Conservation (phyloP, 305 asterid genomes). For the Ajuga reptans region DNA sequence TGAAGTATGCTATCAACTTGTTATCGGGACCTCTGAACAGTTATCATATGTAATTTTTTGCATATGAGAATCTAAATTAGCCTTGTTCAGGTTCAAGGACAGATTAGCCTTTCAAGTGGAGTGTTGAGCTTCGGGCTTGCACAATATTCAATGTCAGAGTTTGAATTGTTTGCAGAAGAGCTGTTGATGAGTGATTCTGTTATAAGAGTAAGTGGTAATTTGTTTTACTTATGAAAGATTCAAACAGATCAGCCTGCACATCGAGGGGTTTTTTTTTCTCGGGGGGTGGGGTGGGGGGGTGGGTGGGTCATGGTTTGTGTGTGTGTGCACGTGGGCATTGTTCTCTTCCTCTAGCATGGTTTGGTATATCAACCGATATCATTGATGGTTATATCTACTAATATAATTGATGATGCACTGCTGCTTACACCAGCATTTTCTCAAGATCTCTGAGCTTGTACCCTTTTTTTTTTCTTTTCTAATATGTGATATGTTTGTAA, state of each 20-base stretch:
- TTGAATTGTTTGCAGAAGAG: slow-evolving; percentile 81
- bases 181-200: slow-evolving; percentile 78
- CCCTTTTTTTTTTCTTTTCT: background rate
- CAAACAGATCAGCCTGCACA: slow-evolving; percentile 2
- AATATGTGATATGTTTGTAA: background rate
- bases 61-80: slow-evolving; percentile 15
- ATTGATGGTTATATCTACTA: background rate
- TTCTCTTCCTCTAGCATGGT: background rate
- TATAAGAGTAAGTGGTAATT: slow-evolving; percentile 42
- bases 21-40: slow-evolving; percentile 1
- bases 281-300: no score
- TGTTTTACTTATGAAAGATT: background rate
- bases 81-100: slow-evolving; percentile 66
- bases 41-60: background rate
- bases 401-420: slow-evolving; percentile 1
- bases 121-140: slow-evolving; percentile 71
- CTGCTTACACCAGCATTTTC: slow-evolving; percentile 11
- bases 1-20: slow-evolving; percentile 12
- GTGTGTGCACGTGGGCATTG: background rate
- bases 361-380: background rate
- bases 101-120: slow-evolving; percentile 63
- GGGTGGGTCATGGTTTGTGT: no score
- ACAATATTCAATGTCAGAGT: slow-evolving; percentile 64
- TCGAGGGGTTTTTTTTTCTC: background rate
- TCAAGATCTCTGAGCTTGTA: slow-evolving; percentile 4